Base-by-base conservation (phyloP, 768 basidiomycete genomes). In the Mycena vulgaris region DNA sequence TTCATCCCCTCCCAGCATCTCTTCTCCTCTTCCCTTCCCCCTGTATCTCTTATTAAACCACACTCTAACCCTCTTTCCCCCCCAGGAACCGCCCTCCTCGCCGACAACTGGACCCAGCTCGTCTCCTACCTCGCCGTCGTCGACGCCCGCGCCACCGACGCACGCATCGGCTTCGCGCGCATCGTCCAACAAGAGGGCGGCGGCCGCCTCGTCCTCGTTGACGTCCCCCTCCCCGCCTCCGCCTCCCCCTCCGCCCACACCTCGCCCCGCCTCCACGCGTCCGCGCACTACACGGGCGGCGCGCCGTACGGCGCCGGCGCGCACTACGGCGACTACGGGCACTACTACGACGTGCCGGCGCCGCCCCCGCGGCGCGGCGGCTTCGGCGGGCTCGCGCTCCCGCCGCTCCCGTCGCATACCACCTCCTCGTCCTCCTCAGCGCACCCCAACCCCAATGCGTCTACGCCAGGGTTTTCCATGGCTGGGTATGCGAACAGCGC, bases 81-180 rank as follows among this genome's bases (percentile, higher is more conserved):
- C 30, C n/a, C 30, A 48, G 47, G 47, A 3, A 2, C 51, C 31
- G 25, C 86, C 0, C 82, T 82, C 63, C 66, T 89, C 40, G 77
- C 82, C 28, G 86, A 89, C 23, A 80, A 81, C 28, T 92, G 90
- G 89, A 55, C 74, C 1, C 84, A 87, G 65, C 81, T 90, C 70
- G 85, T 86, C 28, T 82, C 82, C 39, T 87, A 87, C 73, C 82
- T 92, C 55, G 71, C 72, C 25, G 73, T 79, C 58, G 64, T 89
- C 68, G 89, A 90, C 47, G 42, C 82, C 35, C 82, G 85, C 31
- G 81, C 83, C 0, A 76, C 83, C 0, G 90, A 92, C 49, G 88
- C 88, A 2, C 83, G 90, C 28, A 78, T 79, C 0, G 82, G 82
- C 0, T 90, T 88, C 71, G 62, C 80, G 2, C 81, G 87, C 17